Percentiles rank a stretch among this genome's conserved stretches.
phyloP scores from a whole-genome alignment of 2,329 filamentous ascomycete species.

The Fusarium bactridioides region DNA sequence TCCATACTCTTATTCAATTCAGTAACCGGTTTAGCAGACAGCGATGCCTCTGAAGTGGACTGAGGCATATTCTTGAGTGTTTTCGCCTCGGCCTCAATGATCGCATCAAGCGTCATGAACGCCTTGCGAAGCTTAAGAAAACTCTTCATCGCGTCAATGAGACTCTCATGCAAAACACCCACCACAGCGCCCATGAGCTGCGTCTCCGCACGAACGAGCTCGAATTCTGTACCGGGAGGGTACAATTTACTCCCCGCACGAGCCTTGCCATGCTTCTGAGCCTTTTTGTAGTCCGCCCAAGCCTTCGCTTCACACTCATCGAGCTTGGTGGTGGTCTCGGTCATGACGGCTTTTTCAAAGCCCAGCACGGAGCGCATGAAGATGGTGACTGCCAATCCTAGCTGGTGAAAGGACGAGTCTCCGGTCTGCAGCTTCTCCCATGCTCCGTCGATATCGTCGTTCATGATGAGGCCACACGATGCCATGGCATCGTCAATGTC shows the following conservation, averaged over 20 bases:
- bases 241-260: conserved; percentile 65
- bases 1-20: conserved; percentile 48
- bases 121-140: conserved; percentile 95
- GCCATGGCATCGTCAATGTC: conserved; percentile 68
- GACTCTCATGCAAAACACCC: conserved; percentile 87
- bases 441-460: conserved; percentile 88
- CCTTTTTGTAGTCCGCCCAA: conserved; percentile 77
- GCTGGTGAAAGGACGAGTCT: conserved; percentile 85
- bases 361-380: conserved; percentile 89
- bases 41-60: background rate
- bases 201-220: conserved; percentile 82
- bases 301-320: conserved; percentile 79
- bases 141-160: conserved; percentile 88
- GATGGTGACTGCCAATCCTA: conserved; percentile 80
- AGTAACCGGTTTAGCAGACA: conserved; percentile 13
- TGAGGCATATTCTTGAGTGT: conserved; percentile 37
- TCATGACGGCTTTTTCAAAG: conserved; percentile 92
- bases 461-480: conserved; percentile 78
- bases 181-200: conserved; percentile 91
- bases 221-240: conserved; percentile 84
- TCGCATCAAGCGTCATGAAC: conserved; percentile 80
- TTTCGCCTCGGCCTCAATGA: conserved; percentile 77
- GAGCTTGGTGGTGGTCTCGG: conserved; percentile 77
- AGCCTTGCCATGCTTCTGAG: conserved; percentile 66
- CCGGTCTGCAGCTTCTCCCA: conserved; percentile 76